Base-by-base conservation (phyloP, 1,284 basidiomycete genomes). In the Trametes versicolor region DNA sequence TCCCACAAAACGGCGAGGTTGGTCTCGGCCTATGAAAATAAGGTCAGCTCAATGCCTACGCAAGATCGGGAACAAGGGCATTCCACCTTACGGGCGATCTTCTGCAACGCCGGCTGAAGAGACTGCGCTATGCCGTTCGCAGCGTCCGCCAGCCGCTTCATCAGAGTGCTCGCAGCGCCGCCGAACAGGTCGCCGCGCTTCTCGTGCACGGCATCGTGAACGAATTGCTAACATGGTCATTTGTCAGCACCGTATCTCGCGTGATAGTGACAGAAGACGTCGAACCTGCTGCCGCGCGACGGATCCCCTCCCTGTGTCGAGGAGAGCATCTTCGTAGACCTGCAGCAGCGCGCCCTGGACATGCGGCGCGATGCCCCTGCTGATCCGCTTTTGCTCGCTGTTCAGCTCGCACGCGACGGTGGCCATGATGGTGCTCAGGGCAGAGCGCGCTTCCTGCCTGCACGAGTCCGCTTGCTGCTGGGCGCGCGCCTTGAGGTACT, bases 401-500 rank as follows among this genome's bases (percentile, higher is more conserved):
- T n/a, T 17, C 41, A 43, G 41, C 17, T 19, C 13, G 41, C 41
- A n/a, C 41, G 15, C 17, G 4, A n/a, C 41, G 41, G 3, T 43
- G 17, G 13, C 19, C 37, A 39, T 39, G 37, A 39, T 39, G 12
- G 37, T 39, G 37, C 37, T 39, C 37, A 39, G 37, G 7, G 34
- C 34, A 6, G 34, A 36, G 34, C 34, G 34, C 34, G 34, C 34
- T 13, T 36, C 34, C 34, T 36, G 34, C 34, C 34, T 6, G 34
- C 34, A 36, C 7, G 34, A 36, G 34, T 36, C 34, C 34, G 34
- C 34, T 13, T 36, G 34, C 34, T 36, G 7, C 13, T 36, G 80
- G 8, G 82, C 79, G n/a, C 83, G 82, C 62, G 87, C 86, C 72
- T 83, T 83, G 17, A 89, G 76, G 5, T 83, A 41, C 8, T 17